Conservation (phyloP, 192 early-diverging fungal genomes). For the Neocallimastix lanati region DNA sequence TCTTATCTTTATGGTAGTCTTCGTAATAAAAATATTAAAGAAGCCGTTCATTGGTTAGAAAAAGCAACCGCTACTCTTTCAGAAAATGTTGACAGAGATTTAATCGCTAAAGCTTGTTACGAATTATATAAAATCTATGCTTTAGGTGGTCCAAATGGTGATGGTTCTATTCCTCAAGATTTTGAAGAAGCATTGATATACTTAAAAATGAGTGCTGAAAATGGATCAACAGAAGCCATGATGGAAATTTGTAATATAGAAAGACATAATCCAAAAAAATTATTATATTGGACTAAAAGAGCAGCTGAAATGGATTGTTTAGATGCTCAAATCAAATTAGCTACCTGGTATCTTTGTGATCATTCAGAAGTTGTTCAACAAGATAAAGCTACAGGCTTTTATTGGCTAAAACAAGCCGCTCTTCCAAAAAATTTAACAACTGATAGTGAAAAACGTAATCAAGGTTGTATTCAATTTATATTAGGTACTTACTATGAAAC, state of each 20-base stretch:
- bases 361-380: neutral
- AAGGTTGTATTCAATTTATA: neutral
- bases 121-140: neutral
- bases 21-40: neutral
- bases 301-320: neutral
- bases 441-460: neutral
- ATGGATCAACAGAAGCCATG: neutral
- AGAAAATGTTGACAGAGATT: neutral
- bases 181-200: neutral
- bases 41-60: neutral
- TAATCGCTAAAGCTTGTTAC: neutral
- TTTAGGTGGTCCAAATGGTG: neutral
- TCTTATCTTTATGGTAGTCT: neutral
- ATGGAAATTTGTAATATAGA: neutral
- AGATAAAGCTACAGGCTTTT: neutral
- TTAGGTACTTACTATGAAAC: neutral
- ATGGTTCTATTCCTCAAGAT: neutral
- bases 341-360: neutral
- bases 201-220: neutral
- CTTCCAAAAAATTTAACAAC: neutral
- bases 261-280: neutral
- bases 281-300: neutral
- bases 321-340: neutral
- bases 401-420: neutral
- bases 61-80: neutral